These are phyloP conservation scores for Scedosporium apiospermum DNA, from an alignment of 2,329 filamentous ascomycete species.

Conservation along the genomic window DNA sequence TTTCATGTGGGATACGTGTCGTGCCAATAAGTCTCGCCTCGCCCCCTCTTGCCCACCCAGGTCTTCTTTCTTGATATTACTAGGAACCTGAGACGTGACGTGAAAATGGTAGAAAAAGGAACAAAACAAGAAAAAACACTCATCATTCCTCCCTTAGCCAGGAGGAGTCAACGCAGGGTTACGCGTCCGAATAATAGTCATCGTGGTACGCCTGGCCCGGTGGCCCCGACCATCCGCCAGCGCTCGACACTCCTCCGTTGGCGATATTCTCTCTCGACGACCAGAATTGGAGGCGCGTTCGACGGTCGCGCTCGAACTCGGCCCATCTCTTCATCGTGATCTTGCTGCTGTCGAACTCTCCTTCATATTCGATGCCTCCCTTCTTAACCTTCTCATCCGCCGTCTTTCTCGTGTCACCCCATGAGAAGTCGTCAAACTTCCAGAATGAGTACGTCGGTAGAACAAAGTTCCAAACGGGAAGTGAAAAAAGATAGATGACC, in stretches of 20 bases:
- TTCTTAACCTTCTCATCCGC: conserved; percentile 84
- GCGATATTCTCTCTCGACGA: conserved; percentile 42
- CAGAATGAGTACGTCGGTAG: conserved; percentile 92
- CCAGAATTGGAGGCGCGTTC: conserved; percentile 41
- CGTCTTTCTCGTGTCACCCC: conserved; percentile 96
- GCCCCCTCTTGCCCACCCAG: not conserved
- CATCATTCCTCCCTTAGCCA: not conserved
- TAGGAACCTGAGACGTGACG: not conserved
- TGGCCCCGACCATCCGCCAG: conserved; percentile 29
- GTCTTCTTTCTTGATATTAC: not conserved
- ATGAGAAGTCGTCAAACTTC: conserved; percentile 99
- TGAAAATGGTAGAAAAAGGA: not conserved
- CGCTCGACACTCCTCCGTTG: conserved; percentile 17
- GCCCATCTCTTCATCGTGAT: conserved; percentile 99
- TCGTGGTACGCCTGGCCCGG: conserved; percentile 39
- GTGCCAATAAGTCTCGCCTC: not conserved
- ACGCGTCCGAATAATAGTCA: conserved; percentile 46
- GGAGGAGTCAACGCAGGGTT: conserved; percentile 11
- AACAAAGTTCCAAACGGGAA: conserved; percentile 97
- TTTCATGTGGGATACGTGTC: not conserved
- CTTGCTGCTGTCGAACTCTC: conserved; percentile 96
- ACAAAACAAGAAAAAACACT: conserved; percentile 2
- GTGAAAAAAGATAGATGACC: conserved; percentile 85
- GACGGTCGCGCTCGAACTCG: conserved; percentile 73
- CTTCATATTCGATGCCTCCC: conserved; percentile 76